Evolutionary conservation across 78 protist species (phyloP), one percentile per base, ranked within the genome.

Genomic region (Polysphondylium violaceum): DNA sequence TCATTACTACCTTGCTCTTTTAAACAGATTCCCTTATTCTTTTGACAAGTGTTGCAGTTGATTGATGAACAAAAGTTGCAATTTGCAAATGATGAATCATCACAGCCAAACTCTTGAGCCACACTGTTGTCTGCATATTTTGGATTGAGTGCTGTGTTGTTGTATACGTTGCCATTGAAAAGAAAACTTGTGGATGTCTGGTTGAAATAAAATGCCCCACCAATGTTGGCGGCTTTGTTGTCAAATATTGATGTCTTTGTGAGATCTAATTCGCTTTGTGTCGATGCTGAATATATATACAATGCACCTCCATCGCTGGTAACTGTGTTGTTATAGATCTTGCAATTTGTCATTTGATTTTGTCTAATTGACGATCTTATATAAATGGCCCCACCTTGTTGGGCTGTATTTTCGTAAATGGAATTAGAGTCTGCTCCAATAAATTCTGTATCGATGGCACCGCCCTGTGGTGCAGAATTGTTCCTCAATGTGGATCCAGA

Each of bases 201-300:
- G 21, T 77, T 77, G 14, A 77, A 41, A 33, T 31, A 77, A 12
- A 51, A 44, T 23, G 56, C 87, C 17, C 87, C 87, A 21, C 87
- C 87, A 25, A 23, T 8, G 0, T 19, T 31, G 31, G 9, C 11
- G 2, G 87, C 87, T n/a, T 0, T 0, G 53, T 77, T 77, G 17
- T 61, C 41, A 51, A 29, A 77, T 2, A 77, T 64, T 47, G 29
- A 11, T 0, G 65, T 40, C 36, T 21, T 33, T 43, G 38, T 40
- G 40, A 68, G 16, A 68, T 68, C 27, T n/a, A 68, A 27, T 2
- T n/a, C 8, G 12, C 58, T 33, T 23, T 17, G 12, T 7, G 0
- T 5, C 21, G 27, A 5, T 21, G 71, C 67, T 35, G 41, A 5
- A 3, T 1, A 19, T 35, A 77, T 64, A 64, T 64, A 77, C 31